Conservation (phyloP, 2,329 filamentous ascomycete genomes). For the Beauveria scarabaeidicola region DNA sequence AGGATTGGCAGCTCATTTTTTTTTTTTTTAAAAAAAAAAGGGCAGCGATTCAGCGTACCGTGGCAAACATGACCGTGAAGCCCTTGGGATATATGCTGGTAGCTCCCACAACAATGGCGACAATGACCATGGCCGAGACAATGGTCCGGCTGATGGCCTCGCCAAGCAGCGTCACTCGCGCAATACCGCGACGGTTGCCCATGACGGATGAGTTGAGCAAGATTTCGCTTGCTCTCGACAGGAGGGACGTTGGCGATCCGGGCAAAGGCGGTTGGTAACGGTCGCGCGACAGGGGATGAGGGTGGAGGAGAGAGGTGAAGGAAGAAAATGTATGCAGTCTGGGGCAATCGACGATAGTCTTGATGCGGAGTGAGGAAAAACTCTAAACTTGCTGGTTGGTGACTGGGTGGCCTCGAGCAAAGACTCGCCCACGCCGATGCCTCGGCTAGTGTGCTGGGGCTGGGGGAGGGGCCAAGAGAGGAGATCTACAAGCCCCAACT, state of each 20-base stretch:
- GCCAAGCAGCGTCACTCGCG: constrained; percentile 5
- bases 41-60: not conserved
- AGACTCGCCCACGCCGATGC: not conserved
- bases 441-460: constrained; percentile 8
- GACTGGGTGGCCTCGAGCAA: not conserved
- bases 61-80: constrained; percentile 7
- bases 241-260: not conserved
- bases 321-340: not conserved
- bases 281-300: not conserved
- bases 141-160: constrained; percentile 4
- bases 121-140: constrained; percentile 7
- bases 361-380: constrained; percentile 7
- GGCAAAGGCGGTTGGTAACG: not conserved
- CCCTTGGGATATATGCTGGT: constrained; percentile 10
- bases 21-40: not conserved
- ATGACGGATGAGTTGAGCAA: constrained; percentile 1
- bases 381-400: not conserved
- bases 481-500: constrained; percentile 1
- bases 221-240: not conserved
- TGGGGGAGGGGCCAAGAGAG: constrained; percentile 8
- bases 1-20: too few relatives aligned
- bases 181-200: constrained; percentile 6
- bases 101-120: constrained; percentile 5
- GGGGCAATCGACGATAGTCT: not conserved
- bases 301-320: not conserved